Conservation (phyloP, 768 basidiomycete genomes). For the Tremella mesenterica region DNA sequence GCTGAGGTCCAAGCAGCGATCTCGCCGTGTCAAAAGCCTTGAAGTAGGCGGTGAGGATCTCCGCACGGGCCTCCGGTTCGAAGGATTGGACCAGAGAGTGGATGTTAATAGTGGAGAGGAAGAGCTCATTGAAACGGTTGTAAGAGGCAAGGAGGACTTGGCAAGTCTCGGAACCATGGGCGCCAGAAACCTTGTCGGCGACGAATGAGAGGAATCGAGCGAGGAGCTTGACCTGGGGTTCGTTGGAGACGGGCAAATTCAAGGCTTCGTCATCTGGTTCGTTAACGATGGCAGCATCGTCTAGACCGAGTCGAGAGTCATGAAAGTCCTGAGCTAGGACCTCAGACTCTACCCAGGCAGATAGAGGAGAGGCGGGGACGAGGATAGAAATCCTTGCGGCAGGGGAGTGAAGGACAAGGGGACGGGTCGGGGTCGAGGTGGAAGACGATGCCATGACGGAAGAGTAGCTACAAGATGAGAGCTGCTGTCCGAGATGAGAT, state of each 20-base stretch:
- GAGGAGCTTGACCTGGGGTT: slow-evolving; percentile 67
- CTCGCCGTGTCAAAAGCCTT: slow-evolving; percentile 60
- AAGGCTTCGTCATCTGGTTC: slow-evolving; percentile 38
- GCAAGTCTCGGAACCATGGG: slow-evolving; percentile 48
- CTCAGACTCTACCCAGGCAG: slow-evolving; percentile 89
- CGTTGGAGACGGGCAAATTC: slow-evolving; percentile 50
- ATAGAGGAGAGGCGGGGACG: slow-evolving; percentile 60
- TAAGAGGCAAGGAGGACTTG: slow-evolving; percentile 63
- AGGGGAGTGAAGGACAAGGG: slow-evolving; percentile 43
- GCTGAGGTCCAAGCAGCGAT: slow-evolving; percentile 50
- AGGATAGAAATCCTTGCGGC: slow-evolving; percentile 61
- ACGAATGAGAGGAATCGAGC: slow-evolving; percentile 75
- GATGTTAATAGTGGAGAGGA: slow-evolving; percentile 65
- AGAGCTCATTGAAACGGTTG: slow-evolving; percentile 66
- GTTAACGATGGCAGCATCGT: slow-evolving; percentile 51
- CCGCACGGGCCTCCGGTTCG: slow-evolving; percentile 65
- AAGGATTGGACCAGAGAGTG: slow-evolving; percentile 70
- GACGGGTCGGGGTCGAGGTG: slow-evolving; percentile 37
- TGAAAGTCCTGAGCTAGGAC: slow-evolving; percentile 81
- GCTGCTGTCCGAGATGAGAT: no score
- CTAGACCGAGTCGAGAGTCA: slow-evolving; percentile 47
- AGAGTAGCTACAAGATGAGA: neutral
- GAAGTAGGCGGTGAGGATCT: slow-evolving; percentile 71
- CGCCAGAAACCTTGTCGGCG: slow-evolving; percentile 52
- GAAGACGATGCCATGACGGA: slow-evolving; percentile 36